Base-by-base conservation (phyloP, 257 asterid species). In the Pogostemon cablin region DNA sequence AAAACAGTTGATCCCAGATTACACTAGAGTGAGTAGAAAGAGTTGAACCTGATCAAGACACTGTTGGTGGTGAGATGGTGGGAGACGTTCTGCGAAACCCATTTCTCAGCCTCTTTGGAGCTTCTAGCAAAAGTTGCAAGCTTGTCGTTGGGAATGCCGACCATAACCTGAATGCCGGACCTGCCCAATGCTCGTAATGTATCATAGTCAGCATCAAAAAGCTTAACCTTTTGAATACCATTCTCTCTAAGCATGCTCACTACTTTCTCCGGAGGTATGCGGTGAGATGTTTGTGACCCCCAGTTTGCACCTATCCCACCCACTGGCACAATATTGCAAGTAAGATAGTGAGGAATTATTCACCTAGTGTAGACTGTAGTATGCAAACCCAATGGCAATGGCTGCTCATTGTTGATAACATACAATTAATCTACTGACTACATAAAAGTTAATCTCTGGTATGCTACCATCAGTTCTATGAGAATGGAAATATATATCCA, bases 121-220 rank as follows among this genome's bases (percentile, higher is more conserved):
- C 81, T 89, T 52, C 71, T n/a, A 71, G 90, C 93, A 11, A 92
- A 65, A 62, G 81, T 9, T 0, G 87, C 34, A 38, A 92, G 91
- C 96, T 87, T 80, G 81, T 92, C 96, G 54, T 92, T 92, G 3
- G 98, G 98, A 68, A 92, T 92, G 65, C 98, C 96, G 17, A 92
- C 96, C 96, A 92, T 90, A 38, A 92, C 96, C 80, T 92, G 96
- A 75, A 92, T 84, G 37, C 88, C 95, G 9, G 96, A 81, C 50
- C 76, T 67, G 3, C 90, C 86, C 64, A 92, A 56, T 72, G 98
- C 98, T 75, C 71, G 77, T 64, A 92, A 71, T 4, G 96, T 85
- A 68, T 88, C 95, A 55, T 81, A 86, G 76, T 88, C 89, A 46
- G 98, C 81, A 74, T 90, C 98, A 46, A 92, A 92, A 74, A 92